These are phyloP conservation scores for Cercophora newfieldiana DNA, from an alignment of 495 filamentous ascomycete genomes.

Conservation along the genomic window DNA sequence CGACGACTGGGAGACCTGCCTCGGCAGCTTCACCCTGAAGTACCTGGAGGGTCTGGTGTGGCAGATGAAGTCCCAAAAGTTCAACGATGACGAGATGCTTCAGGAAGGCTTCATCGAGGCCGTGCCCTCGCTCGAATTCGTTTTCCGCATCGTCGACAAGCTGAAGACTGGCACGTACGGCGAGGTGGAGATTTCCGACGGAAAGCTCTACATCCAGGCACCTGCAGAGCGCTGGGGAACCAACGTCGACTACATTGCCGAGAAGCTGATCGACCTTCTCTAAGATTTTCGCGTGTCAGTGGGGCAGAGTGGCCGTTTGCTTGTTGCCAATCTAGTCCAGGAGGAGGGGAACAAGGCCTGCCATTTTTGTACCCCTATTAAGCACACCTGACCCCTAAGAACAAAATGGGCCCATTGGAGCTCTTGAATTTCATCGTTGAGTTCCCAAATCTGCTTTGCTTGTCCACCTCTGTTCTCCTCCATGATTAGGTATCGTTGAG, in stretches of 20 bases:
- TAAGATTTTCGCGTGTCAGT: constrained; percentile 19
- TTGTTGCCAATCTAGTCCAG: not conserved
- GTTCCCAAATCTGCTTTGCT: too few species aligned
- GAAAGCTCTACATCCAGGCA: constrained; percentile 43
- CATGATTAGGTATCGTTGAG: too few species aligned
- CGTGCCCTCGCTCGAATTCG: constrained; percentile 40
- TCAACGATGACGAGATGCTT: constrained; percentile 49
- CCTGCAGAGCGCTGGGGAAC: constrained; percentile 23
- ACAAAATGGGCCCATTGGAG: not conserved
- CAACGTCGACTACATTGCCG: constrained; percentile 25
- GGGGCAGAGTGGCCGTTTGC: too few species aligned
- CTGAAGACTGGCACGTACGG: constrained; percentile 43
- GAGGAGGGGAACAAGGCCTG: not conserved
- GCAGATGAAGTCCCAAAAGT: constrained; percentile 43
- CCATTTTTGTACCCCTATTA: not conserved
- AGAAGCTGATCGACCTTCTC: constrained; percentile 32
- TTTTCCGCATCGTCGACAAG: constrained; percentile 48
- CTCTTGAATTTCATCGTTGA: not conserved
- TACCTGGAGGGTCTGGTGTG: constrained; percentile 44
- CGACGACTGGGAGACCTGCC: constrained; percentile 45
- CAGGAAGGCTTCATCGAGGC: constrained; percentile 48
- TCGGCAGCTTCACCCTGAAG: constrained; percentile 36
- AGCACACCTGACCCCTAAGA: not conserved
- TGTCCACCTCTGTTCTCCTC: not conserved
- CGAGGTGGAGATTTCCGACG: constrained; percentile 45